Conservation (phyloP, 331 rosid species). For the Arachis monticola region DNA sequence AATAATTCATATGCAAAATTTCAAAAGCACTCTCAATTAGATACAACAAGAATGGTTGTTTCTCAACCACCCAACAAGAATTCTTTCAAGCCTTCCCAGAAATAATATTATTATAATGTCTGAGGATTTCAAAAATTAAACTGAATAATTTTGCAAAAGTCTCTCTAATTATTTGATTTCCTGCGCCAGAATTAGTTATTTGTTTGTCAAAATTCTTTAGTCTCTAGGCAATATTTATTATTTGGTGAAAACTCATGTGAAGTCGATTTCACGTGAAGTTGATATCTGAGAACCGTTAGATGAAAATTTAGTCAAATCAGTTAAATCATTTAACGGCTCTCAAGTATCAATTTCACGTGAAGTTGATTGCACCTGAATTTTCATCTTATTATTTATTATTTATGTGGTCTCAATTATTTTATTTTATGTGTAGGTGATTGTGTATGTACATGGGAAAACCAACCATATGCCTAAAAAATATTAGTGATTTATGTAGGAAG, state of each 20-base stretch:
- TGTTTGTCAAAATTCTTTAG: conserved; percentile 49
- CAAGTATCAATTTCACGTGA: too few species aligned
- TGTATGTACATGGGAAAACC: conserved; percentile 61
- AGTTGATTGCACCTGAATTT: too few species aligned
- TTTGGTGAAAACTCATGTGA: too few species aligned
- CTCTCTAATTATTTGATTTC: conserved; percentile 35
- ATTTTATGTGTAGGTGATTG: conserved; percentile 43
- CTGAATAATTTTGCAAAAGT: conserved; percentile 35
- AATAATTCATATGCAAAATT: conserved; percentile 53
- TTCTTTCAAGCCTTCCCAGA: conserved; percentile 52
- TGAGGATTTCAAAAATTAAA: conserved; percentile 27
- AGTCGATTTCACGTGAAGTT: too few species aligned
- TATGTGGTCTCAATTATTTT: conserved; percentile 22
- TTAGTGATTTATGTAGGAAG: conserved; percentile 49
- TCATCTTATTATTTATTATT: conserved; percentile 44
- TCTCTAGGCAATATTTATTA: conserved; percentile 51
- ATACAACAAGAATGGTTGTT: conserved; percentile 54
- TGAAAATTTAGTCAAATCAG: too few species aligned
- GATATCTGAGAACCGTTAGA: too few species aligned
- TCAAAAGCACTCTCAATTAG: conserved; percentile 53
- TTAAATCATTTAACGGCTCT: too few species aligned
- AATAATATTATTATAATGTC: conserved; percentile 34
- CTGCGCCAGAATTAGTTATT: conserved; percentile 29
- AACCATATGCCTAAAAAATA: conserved; percentile 34
- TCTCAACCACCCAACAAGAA: conserved; percentile 54